Evolutionary conservation across 768 basidiomycete species (phyloP).

Genomic region (Mycena chlorophos): DNA sequence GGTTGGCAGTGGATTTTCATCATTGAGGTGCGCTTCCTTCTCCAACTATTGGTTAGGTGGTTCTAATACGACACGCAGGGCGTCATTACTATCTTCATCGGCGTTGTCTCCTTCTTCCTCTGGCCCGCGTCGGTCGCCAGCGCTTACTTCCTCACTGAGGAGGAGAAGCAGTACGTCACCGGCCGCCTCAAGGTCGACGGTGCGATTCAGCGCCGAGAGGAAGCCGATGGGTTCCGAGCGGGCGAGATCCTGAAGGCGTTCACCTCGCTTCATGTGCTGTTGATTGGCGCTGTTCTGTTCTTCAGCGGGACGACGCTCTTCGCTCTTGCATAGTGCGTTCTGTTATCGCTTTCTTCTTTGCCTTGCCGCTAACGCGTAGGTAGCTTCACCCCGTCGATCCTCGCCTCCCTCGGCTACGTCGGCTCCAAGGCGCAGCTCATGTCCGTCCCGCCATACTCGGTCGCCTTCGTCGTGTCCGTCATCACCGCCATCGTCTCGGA

Average conservation of each 20-base stretch:
- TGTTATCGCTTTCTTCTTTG: no score
- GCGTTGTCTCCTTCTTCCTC: conserved; percentile 48
- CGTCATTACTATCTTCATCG: conserved; percentile 61
- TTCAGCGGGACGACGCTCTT: conserved; percentile 49
- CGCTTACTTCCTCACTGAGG: conserved; percentile 50
- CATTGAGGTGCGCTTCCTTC: conserved; percentile 32
- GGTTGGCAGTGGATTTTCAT: conserved; percentile 76
- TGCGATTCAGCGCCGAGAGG: conserved; percentile 32
- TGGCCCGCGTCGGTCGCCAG: conserved; percentile 45
- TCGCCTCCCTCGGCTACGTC: conserved; percentile 47
- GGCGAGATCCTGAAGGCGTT: conserved; percentile 50
- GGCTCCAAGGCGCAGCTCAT: conserved; percentile 48
- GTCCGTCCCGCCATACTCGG: conserved; percentile 46
- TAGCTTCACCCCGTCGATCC: conserved; percentile 63
- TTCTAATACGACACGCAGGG: conserved; percentile 47
- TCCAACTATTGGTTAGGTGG: neutral
- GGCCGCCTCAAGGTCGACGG: conserved; percentile 43
- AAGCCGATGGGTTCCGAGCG: conserved; percentile 54
- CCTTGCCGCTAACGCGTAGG: no score
- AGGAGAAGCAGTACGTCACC: conserved; percentile 51
- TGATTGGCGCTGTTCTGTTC: conserved; percentile 53
- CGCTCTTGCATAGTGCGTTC: conserved; percentile 50
- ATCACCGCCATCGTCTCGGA: conserved; percentile 51
- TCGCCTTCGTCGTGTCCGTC: conserved; percentile 34
- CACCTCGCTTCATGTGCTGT: conserved; percentile 55